Percentiles rank a stretch among this genome's conserved stretches.
phyloP scores from a whole-genome alignment of 2,329 filamentous ascomycete species.

The Arthrobotrys sphaeroides region DNA sequence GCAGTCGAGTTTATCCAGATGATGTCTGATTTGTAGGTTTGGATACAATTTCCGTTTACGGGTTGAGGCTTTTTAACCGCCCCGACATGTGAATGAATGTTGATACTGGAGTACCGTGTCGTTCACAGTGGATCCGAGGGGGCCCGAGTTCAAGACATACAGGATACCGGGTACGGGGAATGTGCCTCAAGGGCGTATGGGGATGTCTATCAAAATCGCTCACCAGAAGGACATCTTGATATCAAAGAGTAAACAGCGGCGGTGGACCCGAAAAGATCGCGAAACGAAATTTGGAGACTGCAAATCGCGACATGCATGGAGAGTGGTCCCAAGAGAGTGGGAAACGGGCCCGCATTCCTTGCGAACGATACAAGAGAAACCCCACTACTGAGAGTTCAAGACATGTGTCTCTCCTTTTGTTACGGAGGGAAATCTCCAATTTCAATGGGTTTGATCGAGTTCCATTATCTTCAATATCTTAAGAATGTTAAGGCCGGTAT shows the following conservation, averaged over 20 bases:
- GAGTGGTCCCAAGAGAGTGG: slow-evolving; percentile 43
- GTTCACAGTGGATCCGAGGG: not conserved
- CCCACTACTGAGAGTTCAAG: slow-evolving; percentile 14
- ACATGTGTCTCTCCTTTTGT: slow-evolving; percentile 18
- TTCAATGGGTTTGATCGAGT: not conserved
- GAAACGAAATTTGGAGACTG: slow-evolving; percentile 30
- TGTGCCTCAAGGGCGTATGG: slow-evolving; percentile 1
- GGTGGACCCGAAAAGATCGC: slow-evolving; percentile 16
- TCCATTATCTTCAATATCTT: slow-evolving; percentile 19
- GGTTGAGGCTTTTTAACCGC: slow-evolving; percentile 32
- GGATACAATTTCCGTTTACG: slow-evolving; percentile 37
- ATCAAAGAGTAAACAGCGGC: not conserved
- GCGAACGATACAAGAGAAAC: too few relatives aligned
- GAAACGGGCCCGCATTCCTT: slow-evolving; percentile 16
- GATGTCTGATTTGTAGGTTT: slow-evolving; percentile 11
- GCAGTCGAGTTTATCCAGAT: slow-evolving; percentile 44
- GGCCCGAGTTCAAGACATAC: slow-evolving; percentile 6
- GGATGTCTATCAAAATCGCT: slow-evolving; percentile 51
- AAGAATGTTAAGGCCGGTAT: slow-evolving; percentile 22
- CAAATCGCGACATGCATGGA: slow-evolving; percentile 45
- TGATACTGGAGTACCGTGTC: not conserved
- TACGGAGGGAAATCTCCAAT: not conserved
- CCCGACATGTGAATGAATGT: slow-evolving; percentile 11
- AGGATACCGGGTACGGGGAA: slow-evolving; percentile 8
- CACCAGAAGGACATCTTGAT: slow-evolving; percentile 19